phyloP scores from a whole-genome alignment of 1,139 yeast genomes.

The Yamadazyma atlantica region DNA sequence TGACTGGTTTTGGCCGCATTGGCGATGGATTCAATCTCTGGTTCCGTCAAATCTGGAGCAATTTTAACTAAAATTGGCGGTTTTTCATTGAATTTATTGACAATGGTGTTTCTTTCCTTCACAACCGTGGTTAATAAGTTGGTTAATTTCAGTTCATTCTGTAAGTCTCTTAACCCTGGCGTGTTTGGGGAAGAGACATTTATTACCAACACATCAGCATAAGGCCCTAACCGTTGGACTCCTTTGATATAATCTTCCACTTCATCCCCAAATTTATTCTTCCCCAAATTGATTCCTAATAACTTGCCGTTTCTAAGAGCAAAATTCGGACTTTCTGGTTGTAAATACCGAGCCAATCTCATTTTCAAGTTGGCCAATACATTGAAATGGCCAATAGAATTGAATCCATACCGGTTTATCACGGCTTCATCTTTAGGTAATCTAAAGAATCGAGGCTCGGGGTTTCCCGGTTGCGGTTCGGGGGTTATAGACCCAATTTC shows the following conservation, averaged over 20 bases:
- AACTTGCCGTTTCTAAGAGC: slow-evolving; percentile 66
- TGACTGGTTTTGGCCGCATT: slow-evolving; percentile 72
- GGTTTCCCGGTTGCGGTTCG: slow-evolving; percentile 90
- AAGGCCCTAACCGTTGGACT: slow-evolving; percentile 74
- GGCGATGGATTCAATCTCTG: slow-evolving; percentile 83
- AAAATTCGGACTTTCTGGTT: slow-evolving; percentile 45
- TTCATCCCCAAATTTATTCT: slow-evolving; percentile 90
- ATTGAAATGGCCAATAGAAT: slow-evolving; percentile 80
- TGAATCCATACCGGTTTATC: slow-evolving; percentile 92
- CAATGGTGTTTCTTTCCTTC: slow-evolving; percentile 51
- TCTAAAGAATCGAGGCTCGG: slow-evolving; percentile 86
- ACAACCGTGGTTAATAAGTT: slow-evolving; percentile 66
- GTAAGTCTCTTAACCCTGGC: slow-evolving; percentile 89
- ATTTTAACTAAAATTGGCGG: slow-evolving; percentile 87
- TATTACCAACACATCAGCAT: slow-evolving; percentile 85
- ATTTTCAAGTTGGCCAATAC: slow-evolving; percentile 66
- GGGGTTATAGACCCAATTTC: slow-evolving; percentile 96
- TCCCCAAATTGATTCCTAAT: slow-evolving; percentile 84
- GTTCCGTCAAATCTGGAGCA: slow-evolving; percentile 87
- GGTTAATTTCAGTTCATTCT: slow-evolving; percentile 71
- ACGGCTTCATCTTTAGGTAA: slow-evolving; percentile 84
- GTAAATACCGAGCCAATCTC: slow-evolving; percentile 51
- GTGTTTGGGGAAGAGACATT: slow-evolving; percentile 98
- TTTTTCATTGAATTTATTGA: slow-evolving; percentile 39
- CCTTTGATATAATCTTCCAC: slow-evolving; percentile 83